phyloP scores from a whole-genome alignment of 2,329 filamentous ascomycete genomes.

The Fusarium pseudoanthophilum region DNA sequence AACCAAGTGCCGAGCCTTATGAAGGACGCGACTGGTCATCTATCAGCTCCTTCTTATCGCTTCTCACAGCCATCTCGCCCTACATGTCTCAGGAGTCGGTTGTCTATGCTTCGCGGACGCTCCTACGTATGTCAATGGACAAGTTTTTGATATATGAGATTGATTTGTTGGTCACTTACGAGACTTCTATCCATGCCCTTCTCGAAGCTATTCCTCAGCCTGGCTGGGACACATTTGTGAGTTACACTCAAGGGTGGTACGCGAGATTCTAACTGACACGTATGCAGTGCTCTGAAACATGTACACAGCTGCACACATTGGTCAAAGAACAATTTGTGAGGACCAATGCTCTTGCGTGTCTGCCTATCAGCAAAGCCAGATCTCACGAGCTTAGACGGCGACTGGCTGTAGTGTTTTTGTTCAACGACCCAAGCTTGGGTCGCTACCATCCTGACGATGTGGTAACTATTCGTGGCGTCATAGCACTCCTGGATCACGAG shows the following conservation, averaged over 20 bases:
- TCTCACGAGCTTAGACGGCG: slow-evolving; percentile 72
- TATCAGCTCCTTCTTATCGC: slow-evolving; percentile 56
- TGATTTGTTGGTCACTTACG: slow-evolving; percentile 54
- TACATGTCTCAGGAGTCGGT: slow-evolving; percentile 50
- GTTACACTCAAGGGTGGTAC: slow-evolving; percentile 21
- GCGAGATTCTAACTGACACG: slow-evolving; percentile 2
- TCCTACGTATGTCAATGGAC: slow-evolving; percentile 68
- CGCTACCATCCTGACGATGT: slow-evolving; percentile 54
- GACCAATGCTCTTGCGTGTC: slow-evolving; percentile 65
- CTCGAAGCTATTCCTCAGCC: slow-evolving; percentile 53
- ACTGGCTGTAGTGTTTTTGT: slow-evolving; percentile 73
- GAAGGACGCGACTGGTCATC: slow-evolving; percentile 58
- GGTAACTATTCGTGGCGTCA: slow-evolving; percentile 57
- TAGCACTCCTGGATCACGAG: slow-evolving; percentile 57
- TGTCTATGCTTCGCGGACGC: slow-evolving; percentile 56
- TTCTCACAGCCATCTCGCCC: slow-evolving; percentile 54
- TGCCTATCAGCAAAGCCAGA: slow-evolving; percentile 63
- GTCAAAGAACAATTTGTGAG: slow-evolving; percentile 63
- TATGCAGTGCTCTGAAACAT: slow-evolving; percentile 61
- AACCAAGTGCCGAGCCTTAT: slow-evolving; percentile 44
- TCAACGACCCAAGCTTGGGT: slow-evolving; percentile 59
- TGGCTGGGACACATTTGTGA: slow-evolving; percentile 57
- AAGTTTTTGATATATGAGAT: slow-evolving; percentile 57
- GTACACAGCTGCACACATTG: slow-evolving; percentile 57
- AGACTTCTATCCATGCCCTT: slow-evolving; percentile 57